A percentile compares a stretch with the other conserved stretches of the same genome.
phyloP scores from a whole-genome alignment of 1,284 basidiomycete genomes.

The Austroboletus novae-zelandiae region DNA sequence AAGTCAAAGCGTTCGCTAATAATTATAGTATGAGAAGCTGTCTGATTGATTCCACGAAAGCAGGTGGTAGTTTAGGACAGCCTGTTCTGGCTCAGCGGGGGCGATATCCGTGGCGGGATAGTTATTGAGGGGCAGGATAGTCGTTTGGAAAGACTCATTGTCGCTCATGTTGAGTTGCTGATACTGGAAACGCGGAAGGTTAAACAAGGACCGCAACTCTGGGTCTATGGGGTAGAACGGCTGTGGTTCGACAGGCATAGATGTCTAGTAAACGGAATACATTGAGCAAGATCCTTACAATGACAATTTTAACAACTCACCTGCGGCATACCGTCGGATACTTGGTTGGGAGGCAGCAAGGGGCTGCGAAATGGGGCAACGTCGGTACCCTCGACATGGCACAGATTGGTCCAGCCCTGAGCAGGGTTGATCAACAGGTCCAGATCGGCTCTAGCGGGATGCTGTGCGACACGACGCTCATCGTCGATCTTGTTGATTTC shows the following conservation, averaged over 20 bases:
- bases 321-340: background rate
- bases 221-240: background rate
- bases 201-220: slow-evolving; percentile 5
- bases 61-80: slow-evolving; percentile 12
- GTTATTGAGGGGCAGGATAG: slow-evolving; percentile 1
- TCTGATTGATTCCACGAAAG: slow-evolving; percentile 25
- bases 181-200: slow-evolving; percentile 4
- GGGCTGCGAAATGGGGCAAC: slow-evolving; percentile 36
- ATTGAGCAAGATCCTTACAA: too few species aligned
- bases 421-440: background rate
- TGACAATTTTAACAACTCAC: slow-evolving; percentile 13
- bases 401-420: background rate
- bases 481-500: slow-evolving; percentile 41
- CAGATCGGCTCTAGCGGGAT: background rate
- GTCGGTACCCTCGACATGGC: background rate
- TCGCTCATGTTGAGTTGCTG: slow-evolving; percentile 1
- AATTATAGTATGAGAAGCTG: slow-evolving; percentile 18
- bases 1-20: slow-evolving; percentile 24
- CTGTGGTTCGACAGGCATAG: slow-evolving; percentile 3
- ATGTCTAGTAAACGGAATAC: background rate
- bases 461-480: background rate
- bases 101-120: slow-evolving; percentile 13
- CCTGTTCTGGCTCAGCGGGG: slow-evolving; percentile 6
- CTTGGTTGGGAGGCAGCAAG: slow-evolving; percentile 31
- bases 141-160: background rate